Base-by-base conservation (phyloP, 2,329 filamentous ascomycete species). In the Ambrosiella cleistominuta region DNA sequence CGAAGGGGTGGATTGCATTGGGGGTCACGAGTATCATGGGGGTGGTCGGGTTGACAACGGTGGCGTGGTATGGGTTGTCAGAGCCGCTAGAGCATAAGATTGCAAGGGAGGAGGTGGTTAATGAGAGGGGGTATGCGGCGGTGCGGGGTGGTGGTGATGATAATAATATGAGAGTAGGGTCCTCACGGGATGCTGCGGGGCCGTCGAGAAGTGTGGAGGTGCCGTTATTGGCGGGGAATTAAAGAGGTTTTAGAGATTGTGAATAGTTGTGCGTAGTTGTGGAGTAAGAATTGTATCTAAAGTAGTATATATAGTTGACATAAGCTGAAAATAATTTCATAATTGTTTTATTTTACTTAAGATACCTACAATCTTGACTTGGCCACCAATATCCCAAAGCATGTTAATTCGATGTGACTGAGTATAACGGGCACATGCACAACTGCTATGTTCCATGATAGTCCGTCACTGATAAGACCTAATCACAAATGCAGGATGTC, bases 21-120 rank as follows among this genome's bases (percentile, higher is more conserved):
- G 82, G 83, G 1, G 87, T 91, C 66, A 87, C 83, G 65, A 78
- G 77, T 62, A 62, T 89, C 2, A 76, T 77, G 13, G 88, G 85
- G 1, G 72, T 89, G 54, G 63, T 87, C 6, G 87, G 87, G 7
- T 74, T 89, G 64, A 74, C 70, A 0, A 78, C 80, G 11, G 81
- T 93, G 58, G 76, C 74, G 1, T 82, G 83, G 75, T 62, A 61
- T 47, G 60, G 60, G 7, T 13, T 59, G 13, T 58, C 57, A 4
- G 60, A 61, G 54, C 35, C 50, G 2, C 52, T 58, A 36, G 59
- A 61, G 9, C 27, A 58, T 4, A 49, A 44, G 15, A 19, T 56
- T 4, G 13, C 35, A 5, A 47, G 39, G 8, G 44, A 53, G 2
- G 59, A 55, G 35, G 51, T 49, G n/a, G 39, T 49, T 7, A 56